These are phyloP conservation scores for Candida corydali DNA, from an alignment of 805 yeast genomes.

Conservation along the genomic window DNA sequence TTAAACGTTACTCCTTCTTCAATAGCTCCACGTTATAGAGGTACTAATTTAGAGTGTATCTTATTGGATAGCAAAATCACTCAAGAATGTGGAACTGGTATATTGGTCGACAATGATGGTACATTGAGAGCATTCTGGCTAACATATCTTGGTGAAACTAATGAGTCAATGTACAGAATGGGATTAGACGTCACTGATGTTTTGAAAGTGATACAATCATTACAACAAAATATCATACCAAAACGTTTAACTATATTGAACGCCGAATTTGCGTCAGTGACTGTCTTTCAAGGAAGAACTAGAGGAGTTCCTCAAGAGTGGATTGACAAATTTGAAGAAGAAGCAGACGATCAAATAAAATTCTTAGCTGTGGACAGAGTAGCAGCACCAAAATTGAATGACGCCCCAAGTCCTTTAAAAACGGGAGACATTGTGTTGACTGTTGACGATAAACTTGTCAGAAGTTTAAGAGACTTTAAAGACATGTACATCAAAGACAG, in stretches of 20 bases:
- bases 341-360: slow-evolving; percentile 63
- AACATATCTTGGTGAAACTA: slow-evolving; percentile 73
- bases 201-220: slow-evolving; percentile 48
- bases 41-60: slow-evolving; percentile 75
- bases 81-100: slow-evolving; percentile 75
- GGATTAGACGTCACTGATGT: slow-evolving; percentile 76
- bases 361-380: slow-evolving; percentile 69
- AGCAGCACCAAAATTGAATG: slow-evolving; percentile 40
- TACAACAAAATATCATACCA: slow-evolving; percentile 51
- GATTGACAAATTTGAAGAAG: slow-evolving; percentile 65
- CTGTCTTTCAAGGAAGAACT: slow-evolving; percentile 72
- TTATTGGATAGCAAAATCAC: slow-evolving; percentile 69
- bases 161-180: slow-evolving; percentile 63
- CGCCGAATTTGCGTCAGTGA: slow-evolving; percentile 67
- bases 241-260: slow-evolving; percentile 61
- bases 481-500: slow-evolving; percentile 40
- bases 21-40: slow-evolving; percentile 76
- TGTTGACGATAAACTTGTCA: slow-evolving; percentile 61
- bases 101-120: slow-evolving; percentile 73
- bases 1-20: slow-evolving; percentile 67
- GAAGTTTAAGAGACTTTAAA: slow-evolving; percentile 63
- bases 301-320: slow-evolving; percentile 86
- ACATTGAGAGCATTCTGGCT: slow-evolving; percentile 82
- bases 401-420: slow-evolving; percentile 32
- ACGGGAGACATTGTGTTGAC: slow-evolving; percentile 78